Base-by-base conservation (phyloP, 495 filamentous ascomycete genomes). In the Tirmania nivea region DNA sequence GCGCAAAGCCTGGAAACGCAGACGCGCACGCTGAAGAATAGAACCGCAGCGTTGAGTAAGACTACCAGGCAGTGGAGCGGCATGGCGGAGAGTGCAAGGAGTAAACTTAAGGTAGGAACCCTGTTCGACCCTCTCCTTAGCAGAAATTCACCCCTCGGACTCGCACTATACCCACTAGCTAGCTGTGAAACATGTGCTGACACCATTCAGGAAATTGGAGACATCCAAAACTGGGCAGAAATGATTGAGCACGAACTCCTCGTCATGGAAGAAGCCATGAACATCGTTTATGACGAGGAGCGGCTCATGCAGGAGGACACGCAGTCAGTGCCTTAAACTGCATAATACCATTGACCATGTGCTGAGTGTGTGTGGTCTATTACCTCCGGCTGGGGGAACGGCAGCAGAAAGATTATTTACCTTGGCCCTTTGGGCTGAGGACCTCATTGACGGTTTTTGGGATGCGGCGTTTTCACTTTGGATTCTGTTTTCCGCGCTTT, bases 141-240 rank as follows among this genome's bases (percentile, higher is more conserved):
- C 25, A 31, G 25, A 5, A 25, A 31, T 1, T 31, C 25, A 31
- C 25, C 25, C 25, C 25, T n/a, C 25, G 25, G 25, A 7, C 3
- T 16, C 34, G 42, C 19, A 45, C 47, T 12, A 11, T 19, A 12
- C 9, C 20, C 48, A 12, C 21, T 34, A 1, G 11, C 10, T 11
- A 16, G 17, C 49, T 51, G 10, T 16, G 49, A 20, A 10, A 16
- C 16, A 25, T 34, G 16, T 16, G n/a, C 45, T 16, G 20, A 14
- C 39, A 57, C 14, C 10, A 6, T 12, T 49, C n/a, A 64, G 70
- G 86, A 93, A 74, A 76, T 94, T 60, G 90, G 90, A 34, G 86
- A 95, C 65, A 78, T 95, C 67, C 90, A 95, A 76, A 94, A 94
- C 65, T 95, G 88, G 88, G 89, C 89, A 42, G 90, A 97, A 77